Evolutionary conservation across 306 rosid species (phyloP), one percentile per base, ranked within the genome.

Genomic region (Hylodesmum podocarpum): DNA sequence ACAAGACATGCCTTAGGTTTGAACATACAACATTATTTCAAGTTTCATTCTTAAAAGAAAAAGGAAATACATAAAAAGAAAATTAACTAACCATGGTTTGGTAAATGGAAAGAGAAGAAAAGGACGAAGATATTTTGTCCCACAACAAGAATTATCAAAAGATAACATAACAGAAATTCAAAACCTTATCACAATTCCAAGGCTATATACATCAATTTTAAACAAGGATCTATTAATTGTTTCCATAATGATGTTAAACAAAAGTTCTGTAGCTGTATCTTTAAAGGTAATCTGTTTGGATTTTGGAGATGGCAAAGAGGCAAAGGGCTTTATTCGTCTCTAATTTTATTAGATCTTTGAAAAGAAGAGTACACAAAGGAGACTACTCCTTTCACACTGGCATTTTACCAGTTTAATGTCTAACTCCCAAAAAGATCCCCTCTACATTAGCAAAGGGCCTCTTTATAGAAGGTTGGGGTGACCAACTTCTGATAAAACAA

Each of bases 1-100:
- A 68, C 1, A 66, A 65, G 67, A 28, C 33, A 68, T 22, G 37
- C 68, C 63, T 68, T 70, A 62, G 50, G 76, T 77, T 68, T 7
- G 34, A 67, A 61, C 44, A 55, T 51, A 18, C 53, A 73, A 68
- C 14, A 24, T 46, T 53, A 53, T 25, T 61, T 28, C 39, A 58
- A 6, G 65, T 58, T 58, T 29, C 63, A 74, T 63, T 69, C 44
- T 27, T 49, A 14, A 71, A 55, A 2, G 25, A 5, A 28, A 62
- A 22, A 50, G 49, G 21, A 70, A 47, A 46, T 49, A 25, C n/a
- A 43, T 36, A 27, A 59, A 77, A 25, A 12, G 63, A 78, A 80
- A 71, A 73, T 5, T 27, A 43, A 2, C 27, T 14, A 44, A 29
- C 18, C 53, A 41, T 36, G 21, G 29, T 15, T 27, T 27, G 11